Evolutionary conservation across 768 basidiomycete species (phyloP).

Genomic region (Lactarius tabidus): DNA sequence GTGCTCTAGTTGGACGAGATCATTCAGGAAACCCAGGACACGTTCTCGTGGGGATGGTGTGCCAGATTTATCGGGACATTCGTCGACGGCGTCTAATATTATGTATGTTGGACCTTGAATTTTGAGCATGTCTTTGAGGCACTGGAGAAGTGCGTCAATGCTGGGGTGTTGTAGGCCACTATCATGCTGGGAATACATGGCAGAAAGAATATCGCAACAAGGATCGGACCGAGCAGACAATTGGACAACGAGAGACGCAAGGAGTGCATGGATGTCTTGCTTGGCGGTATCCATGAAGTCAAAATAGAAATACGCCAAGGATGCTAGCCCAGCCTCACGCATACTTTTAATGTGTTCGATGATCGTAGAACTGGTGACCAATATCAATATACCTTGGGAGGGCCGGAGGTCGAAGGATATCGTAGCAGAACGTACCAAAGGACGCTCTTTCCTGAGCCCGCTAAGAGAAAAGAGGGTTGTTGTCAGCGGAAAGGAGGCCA

Average conservation of each 20-base stretch:
- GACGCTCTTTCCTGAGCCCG: neutral
- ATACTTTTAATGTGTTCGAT: neutral
- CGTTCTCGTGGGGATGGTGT: constrained; percentile 1
- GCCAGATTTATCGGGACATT: neutral
- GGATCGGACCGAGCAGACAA: neutral
- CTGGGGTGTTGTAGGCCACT: neutral
- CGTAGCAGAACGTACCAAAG: neutral
- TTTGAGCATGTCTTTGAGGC: neutral
- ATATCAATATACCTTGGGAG: neutral
- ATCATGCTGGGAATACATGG: neutral
- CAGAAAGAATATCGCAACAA: neutral
- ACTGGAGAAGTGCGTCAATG: neutral
- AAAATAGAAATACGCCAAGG: neutral
- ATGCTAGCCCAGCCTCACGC: neutral
- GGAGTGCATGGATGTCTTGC: neutral
- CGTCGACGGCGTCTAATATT: constrained; percentile 9
- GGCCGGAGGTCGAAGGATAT: too few species aligned
- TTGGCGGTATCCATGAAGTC: neutral
- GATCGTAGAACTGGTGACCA: neutral
- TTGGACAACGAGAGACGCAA: neutral
- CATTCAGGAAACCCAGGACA: neutral
- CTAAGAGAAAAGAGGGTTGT: neutral
- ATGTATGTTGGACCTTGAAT: neutral
- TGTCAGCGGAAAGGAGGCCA: neutral
- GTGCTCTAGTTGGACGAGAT: neutral